phyloP scores from a whole-genome alignment of 192 early-diverging fungal species.

The Lunasporangiospora selenospora region DNA sequence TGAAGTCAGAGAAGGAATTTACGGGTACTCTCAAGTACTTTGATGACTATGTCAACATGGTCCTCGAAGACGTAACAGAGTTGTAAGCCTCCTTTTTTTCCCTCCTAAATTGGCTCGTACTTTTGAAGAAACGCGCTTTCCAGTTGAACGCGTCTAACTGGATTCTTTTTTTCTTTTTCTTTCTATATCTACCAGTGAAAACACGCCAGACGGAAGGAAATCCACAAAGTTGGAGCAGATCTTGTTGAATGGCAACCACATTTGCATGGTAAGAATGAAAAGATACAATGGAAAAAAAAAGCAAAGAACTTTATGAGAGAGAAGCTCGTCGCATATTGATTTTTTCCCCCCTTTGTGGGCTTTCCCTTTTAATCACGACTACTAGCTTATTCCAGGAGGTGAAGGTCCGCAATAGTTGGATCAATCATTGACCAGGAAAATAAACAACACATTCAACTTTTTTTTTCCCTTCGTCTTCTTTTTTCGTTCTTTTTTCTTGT shows the following conservation, averaged over 20 bases:
- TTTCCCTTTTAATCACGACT: conserved; percentile 18
- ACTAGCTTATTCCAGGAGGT: conserved; percentile 66
- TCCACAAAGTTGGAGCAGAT: conserved; percentile 87
- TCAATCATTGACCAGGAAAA: not conserved
- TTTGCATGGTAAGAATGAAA: conserved; percentile 84
- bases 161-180: not conserved
- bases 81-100: conserved; percentile 63
- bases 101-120: conserved; percentile 3
- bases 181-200: conserved; percentile 60
- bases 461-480: no score
- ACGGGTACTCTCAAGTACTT: conserved; percentile 95
- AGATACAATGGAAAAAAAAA: no score
- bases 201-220: conserved; percentile 78
- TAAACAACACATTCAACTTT: not conserved
- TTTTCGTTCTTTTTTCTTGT: no score
- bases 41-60: conserved; percentile 99
- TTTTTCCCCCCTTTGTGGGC: not conserved
- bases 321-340: not conserved
- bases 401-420: conserved; percentile 51
- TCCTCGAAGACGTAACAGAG: conserved; percentile 96
- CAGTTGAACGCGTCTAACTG: no score
- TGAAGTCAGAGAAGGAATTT: conserved; percentile 98
- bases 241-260: conserved; percentile 96
- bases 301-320: no score
- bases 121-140: no score